Evolutionary conservation across 768 basidiomycete species (phyloP), one percentile per base, ranked within the genome.

Genomic region (Suillus paluster): DNA sequence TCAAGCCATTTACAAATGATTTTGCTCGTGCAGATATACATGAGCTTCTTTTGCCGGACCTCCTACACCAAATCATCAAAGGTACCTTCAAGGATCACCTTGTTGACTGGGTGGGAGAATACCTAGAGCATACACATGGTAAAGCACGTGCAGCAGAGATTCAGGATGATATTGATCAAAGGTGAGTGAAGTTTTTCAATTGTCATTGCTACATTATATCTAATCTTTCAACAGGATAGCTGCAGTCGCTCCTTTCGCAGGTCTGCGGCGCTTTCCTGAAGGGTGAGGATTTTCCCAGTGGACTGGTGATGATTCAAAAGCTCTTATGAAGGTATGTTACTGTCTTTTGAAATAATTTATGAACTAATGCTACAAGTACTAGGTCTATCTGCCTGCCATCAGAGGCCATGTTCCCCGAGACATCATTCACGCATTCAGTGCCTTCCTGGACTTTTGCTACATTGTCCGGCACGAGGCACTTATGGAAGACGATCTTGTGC

Each of bases 331-430:
- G 65, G 67, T 70, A 30, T 8, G 48, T 21, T 30, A n/a, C n/a
- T n/a, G n/a, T n/a, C n/a, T n/a, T n/a, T n/a, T n/a, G n/a, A n/a
- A n/a, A n/a, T n/a, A 12, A 46, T 33, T 38, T 10, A 5, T 11
- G 2, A 7, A 10, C 5, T 36, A 41, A 36, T 27, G 14, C 14
- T 44, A 60, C 21, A 9, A 15, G 21, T 55, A 36, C 38, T 48
- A 75, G 75, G 71, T 77, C n/a, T 77, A 71, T 67, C 59, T 76
- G 14, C 58, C 70, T 48, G 70, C 74, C 1, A 71, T 79, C 52
- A 61, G 39, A 0, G 75, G 74, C 8, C 66, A 73, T 64, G 68
- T 79, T 5, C 77, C 75, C 0, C 38, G 53, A 3, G 57, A 71
- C 5, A 70, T 67, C 7, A 45, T 68, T 12, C 54, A 38, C n/a